Evolutionary conservation across 495 filamentous ascomycete genomes (phyloP).

Genomic region (Penicillium cataractarum): DNA sequence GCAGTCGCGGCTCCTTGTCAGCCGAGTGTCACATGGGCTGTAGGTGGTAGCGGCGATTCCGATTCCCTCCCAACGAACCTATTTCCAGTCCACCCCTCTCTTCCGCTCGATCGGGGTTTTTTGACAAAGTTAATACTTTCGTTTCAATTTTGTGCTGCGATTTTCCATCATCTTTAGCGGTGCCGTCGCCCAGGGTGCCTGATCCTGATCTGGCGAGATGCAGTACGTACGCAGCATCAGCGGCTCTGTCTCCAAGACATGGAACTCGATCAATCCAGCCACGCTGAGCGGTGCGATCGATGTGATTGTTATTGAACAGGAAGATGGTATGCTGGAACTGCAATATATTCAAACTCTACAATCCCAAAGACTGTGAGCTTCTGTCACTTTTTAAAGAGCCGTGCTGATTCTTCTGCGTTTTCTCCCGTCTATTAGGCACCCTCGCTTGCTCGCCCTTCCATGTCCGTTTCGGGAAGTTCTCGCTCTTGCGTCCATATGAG

Average conservation of each 20-base stretch:
- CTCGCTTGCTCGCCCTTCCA: constrained; percentile 95
- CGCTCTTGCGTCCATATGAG: constrained; percentile 89
- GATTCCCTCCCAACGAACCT: constrained; percentile 27
- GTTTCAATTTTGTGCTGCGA: not conserved
- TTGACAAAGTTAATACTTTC: constrained; percentile 8
- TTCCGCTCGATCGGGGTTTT: constrained; percentile 11
- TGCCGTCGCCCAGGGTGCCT: constrained; percentile 21
- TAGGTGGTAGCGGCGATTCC: constrained; percentile 44
- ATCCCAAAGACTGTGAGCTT: no score
- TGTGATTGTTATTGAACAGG: constrained; percentile 97
- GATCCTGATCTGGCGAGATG: constrained; percentile 58
- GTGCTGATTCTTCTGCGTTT: constrained; percentile 12
- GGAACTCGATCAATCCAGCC: constrained; percentile 99
- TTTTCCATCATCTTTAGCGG: constrained; percentile 16
- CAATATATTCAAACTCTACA: no score
- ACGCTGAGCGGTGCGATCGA: constrained; percentile 97
- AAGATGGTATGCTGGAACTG: constrained; percentile 68
- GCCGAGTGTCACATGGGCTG: constrained; percentile 49
- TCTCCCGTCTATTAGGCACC: constrained; percentile 49
- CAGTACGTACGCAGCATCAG: constrained; percentile 97
- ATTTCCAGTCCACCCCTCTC: constrained; percentile 14
- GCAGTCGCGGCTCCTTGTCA: constrained; percentile 29
- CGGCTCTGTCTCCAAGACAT: constrained; percentile 95
- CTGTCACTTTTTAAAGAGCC: not conserved
- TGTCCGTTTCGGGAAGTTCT: constrained; percentile 98